Evolutionary conservation across 768 basidiomycete species (phyloP), one percentile per base, ranked within the genome.

Genomic region (Hemileccinum impolitum): DNA sequence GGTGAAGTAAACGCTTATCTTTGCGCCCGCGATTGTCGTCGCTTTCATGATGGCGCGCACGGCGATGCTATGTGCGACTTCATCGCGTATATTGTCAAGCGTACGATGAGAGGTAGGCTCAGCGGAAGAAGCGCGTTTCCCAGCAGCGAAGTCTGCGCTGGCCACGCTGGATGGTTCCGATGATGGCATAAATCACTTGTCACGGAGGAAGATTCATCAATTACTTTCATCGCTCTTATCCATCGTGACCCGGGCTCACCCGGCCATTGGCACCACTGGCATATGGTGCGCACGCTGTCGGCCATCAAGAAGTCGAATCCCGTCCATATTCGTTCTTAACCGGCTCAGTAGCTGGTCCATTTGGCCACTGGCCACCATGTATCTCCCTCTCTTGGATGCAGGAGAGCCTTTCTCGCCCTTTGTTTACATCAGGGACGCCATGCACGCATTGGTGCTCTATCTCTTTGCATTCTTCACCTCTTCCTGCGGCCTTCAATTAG

Each of bases 1-100:
- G 12, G 82, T 80, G 18, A 84, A 66, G 43, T 76, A 66, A 14
- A 90, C 82, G 34, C 82, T 81, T 43, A 84, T 71, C 44, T 77
- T 75, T 13, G 79, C 75, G 38, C 75, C 79, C 53, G 86, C 80
- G 26, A 78, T 53, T 1, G 55, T 56, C 56, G 77, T 71, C 2
- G 79, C 72, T 49, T 77, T 76, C 31, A 69, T 76, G 51, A 82
- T 70, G 2, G 77, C 71, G 21, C 77, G 75, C 10, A 82, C 63
- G 4, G 82, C 83, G 43, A 85, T 71, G 51, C 77, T 74, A 36
- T 74, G 66, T 0, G 84, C 78, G 14, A 83, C 82, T 55, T 84
- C 80, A 21, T 77, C 71, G 15, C 81, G 76, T 10, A 86, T 73
- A 50, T 78, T 78, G 38, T 77, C 79, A n/a, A 87, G 63, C 0